A percentile compares a stretch with the other conserved stretches of the same genome.
phyloP scores from a whole-genome alignment of 176 grass and related monocot genomes.

The Rhynchospora tenuis region DNA sequence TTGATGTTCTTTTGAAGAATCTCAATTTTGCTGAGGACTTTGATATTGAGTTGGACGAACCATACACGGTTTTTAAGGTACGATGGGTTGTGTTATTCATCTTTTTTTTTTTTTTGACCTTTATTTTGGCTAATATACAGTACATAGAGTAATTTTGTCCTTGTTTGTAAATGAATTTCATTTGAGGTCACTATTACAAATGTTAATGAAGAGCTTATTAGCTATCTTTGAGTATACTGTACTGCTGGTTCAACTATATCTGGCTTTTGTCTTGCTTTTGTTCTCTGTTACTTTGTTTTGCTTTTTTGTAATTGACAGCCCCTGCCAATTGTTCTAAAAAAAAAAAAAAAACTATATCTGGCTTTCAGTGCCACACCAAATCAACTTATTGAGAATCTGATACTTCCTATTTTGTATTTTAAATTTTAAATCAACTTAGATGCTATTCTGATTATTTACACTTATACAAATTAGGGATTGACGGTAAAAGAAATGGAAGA shows the following conservation, averaged over 20 bases:
- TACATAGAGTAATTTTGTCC: background rate
- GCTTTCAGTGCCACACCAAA: too few species aligned
- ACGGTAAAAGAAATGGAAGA: conserved; percentile 96
- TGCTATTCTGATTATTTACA: background rate
- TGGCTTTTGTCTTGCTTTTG: too few species aligned
- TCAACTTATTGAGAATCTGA: too few species aligned
- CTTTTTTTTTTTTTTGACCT: background rate
- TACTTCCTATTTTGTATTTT: background rate
- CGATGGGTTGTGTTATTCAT: conserved; percentile 5
- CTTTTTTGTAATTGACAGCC: too few species aligned
- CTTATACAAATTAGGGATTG: conserved; percentile 48
- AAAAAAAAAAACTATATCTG: too few species aligned
- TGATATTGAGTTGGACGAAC: conserved; percentile 92
- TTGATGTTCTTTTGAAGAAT: conserved; percentile 94
- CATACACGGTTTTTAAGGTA: conserved; percentile 97
- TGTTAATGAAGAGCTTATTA: background rate
- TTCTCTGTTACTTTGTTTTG: too few species aligned
- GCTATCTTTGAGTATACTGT: background rate
- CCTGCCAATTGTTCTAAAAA: too few species aligned
- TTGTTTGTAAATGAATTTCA: background rate
- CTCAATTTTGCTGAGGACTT: conserved; percentile 69
- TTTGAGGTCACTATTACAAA: background rate
- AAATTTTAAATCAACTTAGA: background rate
- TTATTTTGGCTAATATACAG: background rate
- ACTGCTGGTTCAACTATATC: background rate